A percentile compares a stretch with the other conserved stretches of the same genome.
Conservation (phyloP, 495 filamentous ascomycete species). For the Penicillium taxi region DNA sequence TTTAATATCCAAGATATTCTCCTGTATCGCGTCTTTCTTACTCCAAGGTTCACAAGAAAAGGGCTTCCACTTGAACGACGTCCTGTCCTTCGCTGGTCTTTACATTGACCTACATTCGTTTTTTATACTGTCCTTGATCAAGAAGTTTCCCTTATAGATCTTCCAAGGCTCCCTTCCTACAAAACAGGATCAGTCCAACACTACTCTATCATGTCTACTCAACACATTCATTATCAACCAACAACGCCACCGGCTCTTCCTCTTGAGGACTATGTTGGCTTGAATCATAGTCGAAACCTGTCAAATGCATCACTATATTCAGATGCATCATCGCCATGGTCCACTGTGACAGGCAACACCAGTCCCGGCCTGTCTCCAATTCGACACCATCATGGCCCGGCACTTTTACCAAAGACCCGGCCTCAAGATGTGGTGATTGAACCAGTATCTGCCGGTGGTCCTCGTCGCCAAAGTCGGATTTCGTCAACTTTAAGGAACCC, state of each 20-base stretch:
- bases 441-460: conserved; percentile 33
- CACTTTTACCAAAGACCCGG: conserved; percentile 80
- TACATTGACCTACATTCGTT: conserved; percentile 13
- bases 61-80: conserved; percentile 5
- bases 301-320: conserved; percentile 49
- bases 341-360: conserved; percentile 61
- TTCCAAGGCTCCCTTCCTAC: conserved; percentile 1
- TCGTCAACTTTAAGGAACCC: conserved; percentile 50
- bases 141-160: neutral
- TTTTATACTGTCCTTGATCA: conserved; percentile 1
- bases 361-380: conserved; percentile 69
- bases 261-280: conserved; percentile 25
- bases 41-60: conserved; percentile 9
- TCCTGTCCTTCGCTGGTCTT: conserved; percentile 10
- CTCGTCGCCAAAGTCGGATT: conserved; percentile 45
- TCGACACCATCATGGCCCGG: conserved; percentile 64
- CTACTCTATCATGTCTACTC: conserved; percentile 36
- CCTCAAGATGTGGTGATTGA: conserved; percentile 74
- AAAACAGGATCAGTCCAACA: neutral
- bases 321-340: conserved; percentile 70
- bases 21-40: conserved; percentile 16
- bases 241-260: conserved; percentile 37
- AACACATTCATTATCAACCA: conserved; percentile 39
- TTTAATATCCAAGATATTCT: conserved; percentile 36
- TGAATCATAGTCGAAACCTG: conserved; percentile 35